Conservation (phyloP, 768 basidiomycete genomes). For the Podaxis sp. region DNA sequence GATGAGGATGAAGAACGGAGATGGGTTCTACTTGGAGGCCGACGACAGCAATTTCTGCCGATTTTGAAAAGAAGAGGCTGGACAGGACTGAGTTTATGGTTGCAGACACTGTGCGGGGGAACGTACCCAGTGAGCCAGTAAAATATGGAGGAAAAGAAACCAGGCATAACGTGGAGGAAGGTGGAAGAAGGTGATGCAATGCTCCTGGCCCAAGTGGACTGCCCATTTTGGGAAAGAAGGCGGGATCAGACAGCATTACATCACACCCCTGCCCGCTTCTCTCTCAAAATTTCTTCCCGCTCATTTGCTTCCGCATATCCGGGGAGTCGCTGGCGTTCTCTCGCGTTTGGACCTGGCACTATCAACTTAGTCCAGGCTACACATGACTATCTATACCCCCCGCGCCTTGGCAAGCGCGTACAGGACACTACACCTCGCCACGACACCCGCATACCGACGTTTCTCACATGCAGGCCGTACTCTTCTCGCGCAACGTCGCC, state of each 20-base stretch:
- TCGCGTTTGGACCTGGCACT: too few relatives aligned
- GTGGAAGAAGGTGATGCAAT: neutral
- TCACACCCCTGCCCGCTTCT: neutral
- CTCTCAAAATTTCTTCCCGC: too few relatives aligned
- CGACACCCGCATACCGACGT: neutral
- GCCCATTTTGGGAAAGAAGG: neutral
- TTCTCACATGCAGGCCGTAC: neutral
- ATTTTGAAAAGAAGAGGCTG: slow-evolving; percentile 84
- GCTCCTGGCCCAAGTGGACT: too few relatives aligned
- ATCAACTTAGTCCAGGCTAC: too few relatives aligned
- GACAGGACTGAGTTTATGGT: neutral
- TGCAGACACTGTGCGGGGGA: neutral
- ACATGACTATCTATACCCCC: too few relatives aligned
- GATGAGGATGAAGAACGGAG: neutral
- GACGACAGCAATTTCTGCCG: slow-evolving; percentile 89
- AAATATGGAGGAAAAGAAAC: slow-evolving; percentile 41
- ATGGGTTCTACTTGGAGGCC: slow-evolving; percentile 67
- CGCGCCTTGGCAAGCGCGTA: too few relatives aligned
- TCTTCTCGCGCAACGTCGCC: neutral
- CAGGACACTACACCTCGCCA: neutral
- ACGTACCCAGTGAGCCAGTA: slow-evolving; percentile 46
- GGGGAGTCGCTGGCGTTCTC: too few relatives aligned
- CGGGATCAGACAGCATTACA: neutral
- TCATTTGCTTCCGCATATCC: too few relatives aligned
- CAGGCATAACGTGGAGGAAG: slow-evolving; percentile 7